Evolutionary conservation across 2,329 filamentous ascomycete species (phyloP).

Genomic region (Alternaria postmessia): DNA sequence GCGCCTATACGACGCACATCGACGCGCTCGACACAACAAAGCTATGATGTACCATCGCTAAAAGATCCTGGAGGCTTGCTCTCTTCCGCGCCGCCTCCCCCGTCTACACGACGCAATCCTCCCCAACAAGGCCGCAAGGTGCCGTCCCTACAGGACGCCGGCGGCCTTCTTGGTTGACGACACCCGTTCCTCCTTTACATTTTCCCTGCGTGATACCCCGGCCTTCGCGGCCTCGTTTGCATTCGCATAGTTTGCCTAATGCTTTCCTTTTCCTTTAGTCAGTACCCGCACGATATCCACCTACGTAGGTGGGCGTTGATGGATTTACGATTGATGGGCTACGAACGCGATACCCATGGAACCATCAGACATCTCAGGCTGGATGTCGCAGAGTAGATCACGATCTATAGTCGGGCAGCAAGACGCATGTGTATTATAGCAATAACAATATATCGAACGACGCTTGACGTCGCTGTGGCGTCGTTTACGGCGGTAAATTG

Average conservation of each 20-base stretch:
- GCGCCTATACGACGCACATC: constrained; percentile 28
- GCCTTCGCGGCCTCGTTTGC: constrained; percentile 29
- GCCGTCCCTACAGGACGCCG: constrained; percentile 44
- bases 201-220: constrained; percentile 46
- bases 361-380: background rate
- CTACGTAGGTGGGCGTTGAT: constrained; percentile 26
- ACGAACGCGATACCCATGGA: constrained; percentile 8
- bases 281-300: constrained; percentile 29
- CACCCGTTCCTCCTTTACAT: constrained; percentile 17
- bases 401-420: constrained; percentile 5
- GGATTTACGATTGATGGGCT: constrained; percentile 26
- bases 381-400: background rate
- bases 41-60: constrained; percentile 36
- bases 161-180: constrained; percentile 39
- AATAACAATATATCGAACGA: constrained; percentile 6
- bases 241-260: constrained; percentile 32
- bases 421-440: constrained; percentile 5
- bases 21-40: constrained; percentile 34
- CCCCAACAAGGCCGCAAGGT: constrained; percentile 35
- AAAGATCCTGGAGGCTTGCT: constrained; percentile 44
- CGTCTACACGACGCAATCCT: constrained; percentile 28
- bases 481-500: constrained; percentile 21
- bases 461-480: constrained; percentile 11
- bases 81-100: constrained; percentile 16
- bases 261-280: constrained; percentile 12